Evolutionary conservation across 208 protist species (phyloP).

Genomic region (Novymonas esmeraldas): DNA sequence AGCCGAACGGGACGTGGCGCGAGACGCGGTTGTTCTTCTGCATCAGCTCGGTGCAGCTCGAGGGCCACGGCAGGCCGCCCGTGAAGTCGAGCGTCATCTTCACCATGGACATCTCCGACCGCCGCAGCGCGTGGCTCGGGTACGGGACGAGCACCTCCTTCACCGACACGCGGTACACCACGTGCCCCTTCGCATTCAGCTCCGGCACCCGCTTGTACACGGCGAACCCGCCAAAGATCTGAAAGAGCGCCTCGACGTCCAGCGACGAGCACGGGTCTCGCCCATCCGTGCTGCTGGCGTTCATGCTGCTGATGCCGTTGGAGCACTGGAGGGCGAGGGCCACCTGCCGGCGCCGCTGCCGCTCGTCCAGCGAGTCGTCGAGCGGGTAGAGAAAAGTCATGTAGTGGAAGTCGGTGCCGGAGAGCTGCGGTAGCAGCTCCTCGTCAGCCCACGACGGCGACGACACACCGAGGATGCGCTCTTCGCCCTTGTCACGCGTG

Average conservation of each 20-base stretch:
- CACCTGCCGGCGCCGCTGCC: slow-evolving; percentile 41
- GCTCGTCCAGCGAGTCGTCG: slow-evolving; percentile 38
- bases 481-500: slow-evolving; percentile 32
- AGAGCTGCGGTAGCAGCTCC: slow-evolving; percentile 56
- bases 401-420: slow-evolving; percentile 8
- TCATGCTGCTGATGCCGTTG: slow-evolving; percentile 4
- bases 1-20: slow-evolving; percentile 50
- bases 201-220: slow-evolving; percentile 35
- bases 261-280: slow-evolving; percentile 25
- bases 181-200: slow-evolving; percentile 7
- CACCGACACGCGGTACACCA: slow-evolving; percentile 23
- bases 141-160: slow-evolving; percentile 72
- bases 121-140: slow-evolving; percentile 46
- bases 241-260: slow-evolving; percentile 47
- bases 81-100: slow-evolving; percentile 55
- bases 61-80: slow-evolving; percentile 73
- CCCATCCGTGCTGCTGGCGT: slow-evolving; percentile 3
- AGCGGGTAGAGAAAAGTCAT: slow-evolving; percentile 69
- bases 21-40: slow-evolving; percentile 57
- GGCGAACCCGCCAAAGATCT: slow-evolving; percentile 79
- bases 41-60: slow-evolving; percentile 63
- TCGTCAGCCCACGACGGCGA: slow-evolving; percentile 66
- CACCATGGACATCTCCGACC: slow-evolving; percentile 39
- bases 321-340: slow-evolving; percentile 38
- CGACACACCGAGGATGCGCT: slow-evolving; percentile 50